phyloP scores from a whole-genome alignment of 2,329 filamentous ascomycete genomes.

The Coleophoma eucalyptorum region DNA sequence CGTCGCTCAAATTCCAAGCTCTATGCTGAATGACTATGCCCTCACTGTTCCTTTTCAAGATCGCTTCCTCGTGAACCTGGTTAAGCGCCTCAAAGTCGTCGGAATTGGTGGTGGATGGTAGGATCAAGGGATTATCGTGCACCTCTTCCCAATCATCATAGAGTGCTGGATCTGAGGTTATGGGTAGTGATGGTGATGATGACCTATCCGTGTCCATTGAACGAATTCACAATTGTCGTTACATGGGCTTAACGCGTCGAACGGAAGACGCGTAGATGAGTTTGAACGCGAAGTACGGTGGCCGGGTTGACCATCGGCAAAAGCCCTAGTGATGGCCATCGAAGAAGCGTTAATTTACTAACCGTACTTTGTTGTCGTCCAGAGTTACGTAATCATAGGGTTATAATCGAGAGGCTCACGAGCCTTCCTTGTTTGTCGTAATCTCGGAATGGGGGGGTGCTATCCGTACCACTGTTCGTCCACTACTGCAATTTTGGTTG shows the following conservation, averaged over 20 bases:
- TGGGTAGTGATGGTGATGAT: conserved; percentile 16
- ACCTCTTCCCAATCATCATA: conserved; percentile 19
- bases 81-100: conserved; percentile 44
- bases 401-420: no score
- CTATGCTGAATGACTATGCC: conserved; percentile 48
- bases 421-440: no score
- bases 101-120: conserved; percentile 26
- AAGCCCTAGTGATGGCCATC: no score
- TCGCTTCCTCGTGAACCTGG: conserved; percentile 34
- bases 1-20: conserved; percentile 39
- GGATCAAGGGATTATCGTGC: conserved; percentile 1
- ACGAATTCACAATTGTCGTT: neutral
- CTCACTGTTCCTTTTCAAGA: conserved; percentile 33
- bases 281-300: neutral
- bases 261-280: neutral
- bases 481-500: no score
- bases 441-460: no score
- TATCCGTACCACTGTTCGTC: no score
- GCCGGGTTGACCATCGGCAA: no score
- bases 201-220: conserved; percentile 6
- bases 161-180: conserved; percentile 19
- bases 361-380: no score
- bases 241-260: neutral
- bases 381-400: no score
- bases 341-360: no score